Percentiles rank a stretch among this genome's conserved stretches.
Conservation (phyloP, 768 basidiomycete species). For the Auriscalpium orientale region DNA sequence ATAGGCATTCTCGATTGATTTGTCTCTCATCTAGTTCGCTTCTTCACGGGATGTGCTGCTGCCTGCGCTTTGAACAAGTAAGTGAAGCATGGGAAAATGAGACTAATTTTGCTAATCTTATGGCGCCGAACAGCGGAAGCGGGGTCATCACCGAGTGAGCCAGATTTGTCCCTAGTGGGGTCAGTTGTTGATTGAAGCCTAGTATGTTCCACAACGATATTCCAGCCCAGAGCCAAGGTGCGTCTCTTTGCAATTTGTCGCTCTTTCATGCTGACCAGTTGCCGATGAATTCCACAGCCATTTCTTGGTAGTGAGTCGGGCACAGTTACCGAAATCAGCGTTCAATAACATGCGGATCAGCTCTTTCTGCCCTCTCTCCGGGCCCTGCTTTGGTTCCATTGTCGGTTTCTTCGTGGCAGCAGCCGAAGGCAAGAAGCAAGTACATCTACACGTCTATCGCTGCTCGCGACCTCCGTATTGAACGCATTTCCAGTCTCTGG, state of each 20-base stretch:
- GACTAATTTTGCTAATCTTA: not conserved
- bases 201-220: conserved; percentile 12
- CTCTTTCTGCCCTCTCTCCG: conserved; percentile 12
- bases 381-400: conserved; percentile 15
- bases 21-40: conserved; percentile 5
- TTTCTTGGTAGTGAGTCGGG: conserved; percentile 4
- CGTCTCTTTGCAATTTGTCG: not conserved
- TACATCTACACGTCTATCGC: too few species aligned
- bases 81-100: not conserved
- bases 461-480: not conserved
- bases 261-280: not conserved
- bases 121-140: conserved; percentile 1
- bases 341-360: not conserved
- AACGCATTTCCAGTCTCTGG: conserved; percentile 13
- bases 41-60: conserved; percentile 11
- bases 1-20: too few species aligned
- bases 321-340: not conserved
- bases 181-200: not conserved
- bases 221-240: conserved; percentile 6
- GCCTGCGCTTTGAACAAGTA: conserved; percentile 15
- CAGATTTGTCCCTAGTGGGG: not conserved
- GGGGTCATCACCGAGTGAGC: conserved; percentile 12
- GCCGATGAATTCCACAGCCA: not conserved
- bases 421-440: not conserved
- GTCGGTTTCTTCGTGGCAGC: conserved; percentile 20